Percentiles rank a stretch among this genome's conserved stretches.
Evolutionary conservation across 176 grass and related monocot species (phyloP).

Genomic region (Elymus sibiricus): DNA sequence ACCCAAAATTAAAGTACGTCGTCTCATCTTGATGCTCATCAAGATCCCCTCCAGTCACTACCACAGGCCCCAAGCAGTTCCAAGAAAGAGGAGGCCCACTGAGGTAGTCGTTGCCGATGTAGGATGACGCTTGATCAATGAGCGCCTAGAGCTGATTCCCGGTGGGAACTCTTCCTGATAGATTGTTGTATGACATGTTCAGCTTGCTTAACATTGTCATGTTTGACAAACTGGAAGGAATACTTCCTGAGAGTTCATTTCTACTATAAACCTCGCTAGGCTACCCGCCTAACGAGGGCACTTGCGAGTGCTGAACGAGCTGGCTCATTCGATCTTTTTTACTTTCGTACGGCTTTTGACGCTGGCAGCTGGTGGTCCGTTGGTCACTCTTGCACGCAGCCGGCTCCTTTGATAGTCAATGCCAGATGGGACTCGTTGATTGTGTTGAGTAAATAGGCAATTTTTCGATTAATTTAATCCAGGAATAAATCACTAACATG

Average conservation of each 20-base stretch:
- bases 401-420: too few species aligned
- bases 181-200: slow-evolving; percentile 40
- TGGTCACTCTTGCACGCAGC: too few species aligned
- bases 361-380: too few species aligned
- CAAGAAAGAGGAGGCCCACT: slow-evolving; percentile 20
- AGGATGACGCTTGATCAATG: not conserved
- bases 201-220: not conserved
- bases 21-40: not conserved
- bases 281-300: too few species aligned
- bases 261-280: too few species aligned
- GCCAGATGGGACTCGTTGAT: too few species aligned
- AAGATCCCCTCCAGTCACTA: not conserved
- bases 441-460: too few species aligned
- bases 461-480: too few species aligned
- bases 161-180: slow-evolving; percentile 25
- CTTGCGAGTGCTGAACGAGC: too few species aligned
- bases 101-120: slow-evolving; percentile 27
- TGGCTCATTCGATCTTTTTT: too few species aligned
- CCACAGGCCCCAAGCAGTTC: not conserved
- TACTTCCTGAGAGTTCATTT: slow-evolving; percentile 19
- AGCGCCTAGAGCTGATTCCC: slow-evolving; percentile 16
- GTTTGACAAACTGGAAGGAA: not conserved
- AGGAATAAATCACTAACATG: too few species aligned
- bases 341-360: too few species aligned
- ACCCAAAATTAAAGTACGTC: not conserved